Evolutionary conservation across 352 stramenopile species (phyloP).

Genomic region (Globisporangium takayamanum): DNA sequence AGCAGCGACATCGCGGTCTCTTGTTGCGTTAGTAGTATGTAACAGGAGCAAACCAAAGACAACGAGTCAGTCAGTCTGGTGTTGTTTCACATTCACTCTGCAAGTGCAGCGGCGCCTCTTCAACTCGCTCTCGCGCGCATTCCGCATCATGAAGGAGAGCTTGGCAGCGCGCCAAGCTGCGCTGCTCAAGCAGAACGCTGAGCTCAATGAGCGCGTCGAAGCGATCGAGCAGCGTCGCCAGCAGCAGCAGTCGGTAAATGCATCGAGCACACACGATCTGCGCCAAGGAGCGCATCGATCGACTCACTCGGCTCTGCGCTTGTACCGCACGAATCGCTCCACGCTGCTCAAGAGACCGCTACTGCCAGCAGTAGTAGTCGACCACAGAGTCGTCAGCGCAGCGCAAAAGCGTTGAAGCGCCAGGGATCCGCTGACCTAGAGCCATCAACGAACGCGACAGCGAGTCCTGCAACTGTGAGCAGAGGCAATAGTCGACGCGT

Average conservation of each 20-base stretch:
- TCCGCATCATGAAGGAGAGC: constrained; percentile 45
- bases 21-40: constrained; percentile 17
- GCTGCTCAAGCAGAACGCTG: constrained; percentile 52
- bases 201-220: constrained; percentile 58
- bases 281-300: constrained; percentile 31
- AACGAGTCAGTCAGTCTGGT: too few species aligned
- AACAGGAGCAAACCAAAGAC: neutral
- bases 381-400: neutral
- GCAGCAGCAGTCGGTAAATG: constrained; percentile 27
- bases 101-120: too few species aligned
- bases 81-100: neutral
- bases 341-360: too few species aligned
- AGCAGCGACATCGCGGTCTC: constrained; percentile 28
- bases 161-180: constrained; percentile 49
- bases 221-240: constrained; percentile 56
- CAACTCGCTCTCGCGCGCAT: neutral
- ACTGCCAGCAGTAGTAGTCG: neutral
- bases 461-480: neutral
- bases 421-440: constrained; percentile 2
- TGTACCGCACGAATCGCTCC: neutral
- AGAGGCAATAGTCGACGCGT: neutral
- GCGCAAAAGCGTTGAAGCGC: neutral
- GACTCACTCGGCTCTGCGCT: constrained; percentile 28
- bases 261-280: neutral
- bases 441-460: neutral